Evolutionary conservation across 169 alveolate genomes (phyloP).

Genomic region (Eimeria praecox): DNA sequence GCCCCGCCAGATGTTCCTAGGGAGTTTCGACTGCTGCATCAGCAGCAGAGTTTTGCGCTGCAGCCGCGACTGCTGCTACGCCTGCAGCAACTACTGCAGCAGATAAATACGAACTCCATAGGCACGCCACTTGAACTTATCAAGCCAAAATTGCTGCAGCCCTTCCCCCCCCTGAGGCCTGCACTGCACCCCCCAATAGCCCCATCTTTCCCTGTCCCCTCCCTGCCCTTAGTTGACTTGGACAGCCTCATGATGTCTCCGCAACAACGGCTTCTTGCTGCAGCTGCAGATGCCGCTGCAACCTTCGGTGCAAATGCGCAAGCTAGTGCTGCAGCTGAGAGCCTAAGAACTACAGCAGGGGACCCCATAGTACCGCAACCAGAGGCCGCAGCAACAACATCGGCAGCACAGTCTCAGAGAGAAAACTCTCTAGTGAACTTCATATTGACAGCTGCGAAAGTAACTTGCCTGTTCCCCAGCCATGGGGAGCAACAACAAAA

Average conservation of each 20-base stretch:
- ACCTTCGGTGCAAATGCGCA: neutral
- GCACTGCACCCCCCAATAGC: slow-evolving; percentile 56
- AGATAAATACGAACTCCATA: slow-evolving; percentile 30
- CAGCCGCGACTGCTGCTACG: slow-evolving; percentile 30
- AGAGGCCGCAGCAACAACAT: neutral
- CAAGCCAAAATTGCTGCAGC: slow-evolving; percentile 48
- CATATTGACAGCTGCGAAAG: slow-evolving; percentile 21
- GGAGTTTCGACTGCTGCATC: slow-evolving; percentile 54
- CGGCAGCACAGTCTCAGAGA: neutral
- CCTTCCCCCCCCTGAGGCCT: slow-evolving; percentile 50
- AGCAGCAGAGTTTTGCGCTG: slow-evolving; percentile 48
- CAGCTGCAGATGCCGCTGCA: slow-evolving; percentile 52
- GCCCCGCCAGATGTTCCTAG: slow-evolving; percentile 44
- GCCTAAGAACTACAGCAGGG: neutral
- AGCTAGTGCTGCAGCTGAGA: neutral
- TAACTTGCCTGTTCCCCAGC: neutral
- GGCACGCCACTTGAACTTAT: slow-evolving; percentile 39
- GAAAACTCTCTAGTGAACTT: slow-evolving; percentile 14
- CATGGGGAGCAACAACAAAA: neutral
- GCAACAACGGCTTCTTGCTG: slow-evolving; percentile 35
- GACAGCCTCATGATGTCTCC: slow-evolving; percentile 44
- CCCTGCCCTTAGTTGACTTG: slow-evolving; percentile 17
- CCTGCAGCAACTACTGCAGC: slow-evolving; percentile 55
- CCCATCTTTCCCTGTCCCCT: neutral
- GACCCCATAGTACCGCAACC: neutral